These are phyloP conservation scores for Lasiodiplodia citricola DNA, from an alignment of 2,329 filamentous ascomycete species.

Conservation along the genomic window DNA sequence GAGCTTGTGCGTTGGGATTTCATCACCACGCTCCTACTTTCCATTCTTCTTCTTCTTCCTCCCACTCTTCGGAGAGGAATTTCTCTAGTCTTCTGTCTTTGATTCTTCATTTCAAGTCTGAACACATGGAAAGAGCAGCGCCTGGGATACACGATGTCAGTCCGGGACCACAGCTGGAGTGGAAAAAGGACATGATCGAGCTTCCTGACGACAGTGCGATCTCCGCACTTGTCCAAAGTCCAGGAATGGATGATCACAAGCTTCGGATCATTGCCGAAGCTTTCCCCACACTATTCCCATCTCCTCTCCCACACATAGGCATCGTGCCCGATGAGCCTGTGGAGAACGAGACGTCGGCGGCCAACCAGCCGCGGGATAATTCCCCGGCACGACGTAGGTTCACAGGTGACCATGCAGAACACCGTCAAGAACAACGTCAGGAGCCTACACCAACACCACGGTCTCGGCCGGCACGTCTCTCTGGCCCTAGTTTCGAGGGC, in stretches of 20 bases:
- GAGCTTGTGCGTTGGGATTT: constrained; percentile 43
- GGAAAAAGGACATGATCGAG: constrained; percentile 67
- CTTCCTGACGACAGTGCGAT: constrained; percentile 60
- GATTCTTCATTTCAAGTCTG: constrained; percentile 65
- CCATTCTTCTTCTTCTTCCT: constrained; percentile 38
- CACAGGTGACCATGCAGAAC: neutral
- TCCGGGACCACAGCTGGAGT: constrained; percentile 49
- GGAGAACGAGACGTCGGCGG: constrained; percentile 28
- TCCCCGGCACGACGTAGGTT: neutral
- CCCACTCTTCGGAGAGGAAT: constrained; percentile 45
- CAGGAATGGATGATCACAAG: constrained; percentile 64
- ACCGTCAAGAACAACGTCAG: constrained; percentile 7
- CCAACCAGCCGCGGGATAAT: neutral
- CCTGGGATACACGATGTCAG: constrained; percentile 1
- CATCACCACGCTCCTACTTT: constrained; percentile 37
- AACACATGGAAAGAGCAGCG: constrained; percentile 49
- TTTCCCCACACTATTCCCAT: constrained; percentile 53
- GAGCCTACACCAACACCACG: constrained; percentile 2
- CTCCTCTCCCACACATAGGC: constrained; percentile 51
- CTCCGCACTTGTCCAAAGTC: constrained; percentile 54
- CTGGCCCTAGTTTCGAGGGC: neutral
- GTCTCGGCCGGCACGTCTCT: neutral
- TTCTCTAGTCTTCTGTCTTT: constrained; percentile 58
- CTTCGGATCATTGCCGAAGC: constrained; percentile 57
- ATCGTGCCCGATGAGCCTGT: constrained; percentile 39